Evolutionary conservation across 2,329 filamentous ascomycete genomes (phyloP), one percentile per base, ranked within the genome.

Genomic region (Metarhizium robertsii): DNA sequence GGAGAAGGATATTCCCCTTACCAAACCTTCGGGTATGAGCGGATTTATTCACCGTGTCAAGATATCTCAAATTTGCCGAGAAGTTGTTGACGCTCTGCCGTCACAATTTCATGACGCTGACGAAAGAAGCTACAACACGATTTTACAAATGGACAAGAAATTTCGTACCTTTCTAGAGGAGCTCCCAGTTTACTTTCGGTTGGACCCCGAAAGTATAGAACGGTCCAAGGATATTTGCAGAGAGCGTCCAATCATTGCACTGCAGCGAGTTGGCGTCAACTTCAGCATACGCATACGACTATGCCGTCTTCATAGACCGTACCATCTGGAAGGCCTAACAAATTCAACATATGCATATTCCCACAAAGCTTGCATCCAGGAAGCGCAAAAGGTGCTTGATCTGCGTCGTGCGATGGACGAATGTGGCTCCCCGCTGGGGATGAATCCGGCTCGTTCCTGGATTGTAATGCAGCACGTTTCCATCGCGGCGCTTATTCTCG

Each of bases 291-390:
- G 58, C 30, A 54, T 51, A 30, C 55, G 58, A 34, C 53, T 58
- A 10, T 58, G 58, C 53, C 55, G 58, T 16, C 58, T 60, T 29
- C 58, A 60, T 38, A 52, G 57, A 45, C 51, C 58, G 3, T 58
- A 56, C 38, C 50, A 58, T 47, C 34, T 55, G 5, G 56, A 52
- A 14, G 58, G 51, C 5, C 32, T 53, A 3, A 47, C 56, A n/a
- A 45, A 56, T 36, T 45, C 53, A 3, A 57, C 52, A 14, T 57
- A 52, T 16, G 18, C 34, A 2, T 60, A 52, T 46, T 58, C 58
- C 18, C 53, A 52, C 30, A 50, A 25, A 29, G 50, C 57, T 6
- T 60, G 56, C 14, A 40, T 57, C 8, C n/a, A 34, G 8, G 53
- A 52, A 6, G 53, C 58, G 1, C 58, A 58, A 30, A 52, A 34